A percentile compares a stretch with the other conserved stretches of the same genome.
phyloP scores from a whole-genome alignment of 768 basidiomycete species.

The Hypholoma sublateritium region DNA sequence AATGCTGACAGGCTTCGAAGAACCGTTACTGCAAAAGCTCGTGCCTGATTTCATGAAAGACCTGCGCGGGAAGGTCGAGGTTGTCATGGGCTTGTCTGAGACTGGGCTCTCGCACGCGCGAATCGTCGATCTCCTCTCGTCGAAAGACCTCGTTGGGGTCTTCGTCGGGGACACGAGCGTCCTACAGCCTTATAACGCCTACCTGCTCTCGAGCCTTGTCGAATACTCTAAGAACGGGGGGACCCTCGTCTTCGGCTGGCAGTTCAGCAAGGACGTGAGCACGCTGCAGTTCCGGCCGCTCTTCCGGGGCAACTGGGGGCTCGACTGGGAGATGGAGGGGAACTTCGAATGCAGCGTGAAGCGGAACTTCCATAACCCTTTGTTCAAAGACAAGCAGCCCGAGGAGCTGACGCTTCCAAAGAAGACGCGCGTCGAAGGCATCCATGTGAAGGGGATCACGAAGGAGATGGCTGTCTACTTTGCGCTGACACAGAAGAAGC shows the following conservation, averaged over 20 bases:
- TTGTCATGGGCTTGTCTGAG: constrained; percentile 5
- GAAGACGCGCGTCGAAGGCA: constrained; percentile 21
- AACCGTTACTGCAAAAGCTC: constrained; percentile 9
- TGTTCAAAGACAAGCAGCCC: constrained; percentile 11
- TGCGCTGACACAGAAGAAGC: constrained; percentile 5
- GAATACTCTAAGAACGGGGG: constrained; percentile 36
- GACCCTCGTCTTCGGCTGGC: constrained; percentile 31
- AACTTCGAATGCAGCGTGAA: constrained; percentile 15
- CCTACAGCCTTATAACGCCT: constrained; percentile 18
- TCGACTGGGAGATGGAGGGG: constrained; percentile 29
- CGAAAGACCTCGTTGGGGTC: constrained; percentile 31
- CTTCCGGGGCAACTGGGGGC: constrained; percentile 29
- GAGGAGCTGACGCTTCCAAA: constrained; percentile 17
- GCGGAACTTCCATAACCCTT: constrained; percentile 13
- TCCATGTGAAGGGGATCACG: constrained; percentile 24
- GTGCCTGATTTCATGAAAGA: constrained; percentile 21
- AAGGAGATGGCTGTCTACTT: constrained; percentile 16
- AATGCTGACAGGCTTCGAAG: constrained; percentile 21
- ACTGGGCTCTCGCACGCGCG: constrained; percentile 21
- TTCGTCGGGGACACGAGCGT: constrained; percentile 35
- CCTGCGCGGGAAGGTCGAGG: constrained; percentile 17
- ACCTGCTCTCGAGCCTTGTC: constrained; percentile 29
- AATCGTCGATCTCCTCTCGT: constrained; percentile 25
- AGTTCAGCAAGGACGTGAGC: constrained; percentile 21
- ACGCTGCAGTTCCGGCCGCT: constrained; percentile 19